Evolutionary conservation across 345 rosid species (phyloP), one percentile per base, ranked within the genome.

Genomic region (Salix dunnii): DNA sequence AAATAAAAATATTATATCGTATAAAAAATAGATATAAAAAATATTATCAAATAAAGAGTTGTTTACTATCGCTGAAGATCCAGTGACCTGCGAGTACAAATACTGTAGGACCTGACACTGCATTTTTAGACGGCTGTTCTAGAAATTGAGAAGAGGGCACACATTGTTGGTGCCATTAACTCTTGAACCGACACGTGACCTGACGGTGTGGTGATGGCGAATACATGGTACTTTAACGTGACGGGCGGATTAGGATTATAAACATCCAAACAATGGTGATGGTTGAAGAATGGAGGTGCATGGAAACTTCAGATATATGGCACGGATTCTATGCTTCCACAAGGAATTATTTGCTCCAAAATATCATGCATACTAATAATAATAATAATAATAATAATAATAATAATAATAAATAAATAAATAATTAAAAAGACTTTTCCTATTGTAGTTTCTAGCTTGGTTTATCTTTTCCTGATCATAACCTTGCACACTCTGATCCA

Each of bases 111-210:
- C 36, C 36, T 35, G 36, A 5, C 36, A 35, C n/a, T 35, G 36
- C 36, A 0, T 35, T 35, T 35, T 5, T 35, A 35, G 80, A 58
- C 23, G 58, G 49, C 62, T 66, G 51, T 53, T 77, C 58, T 71
- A 55, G 68, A 46, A 79, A 72, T 63, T 65, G 78, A 80, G 55
- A 75, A 78, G 74, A 78, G 77, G 40, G 46, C 40, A 20, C 71
- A 33, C 36, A 20, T 64, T 2, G 67, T 25, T 74, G 79, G 76
- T n/a, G 65, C 46, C 76, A n/a, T 66, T 48, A 49, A 76, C 76
- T 77, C 55, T 27, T 55, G 30, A 14, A 38, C 67, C 40, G 42
- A 66, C 79, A 80, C 79, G 36, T 65, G 23, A 61, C 73, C 66
- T 60, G 70, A 71, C 51, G 46, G 70, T 66, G 8, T 73, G 27